These are phyloP conservation scores for Leishmania martiniquensis DNA, from an alignment of 208 protist species.

Conservation along the genomic window DNA sequence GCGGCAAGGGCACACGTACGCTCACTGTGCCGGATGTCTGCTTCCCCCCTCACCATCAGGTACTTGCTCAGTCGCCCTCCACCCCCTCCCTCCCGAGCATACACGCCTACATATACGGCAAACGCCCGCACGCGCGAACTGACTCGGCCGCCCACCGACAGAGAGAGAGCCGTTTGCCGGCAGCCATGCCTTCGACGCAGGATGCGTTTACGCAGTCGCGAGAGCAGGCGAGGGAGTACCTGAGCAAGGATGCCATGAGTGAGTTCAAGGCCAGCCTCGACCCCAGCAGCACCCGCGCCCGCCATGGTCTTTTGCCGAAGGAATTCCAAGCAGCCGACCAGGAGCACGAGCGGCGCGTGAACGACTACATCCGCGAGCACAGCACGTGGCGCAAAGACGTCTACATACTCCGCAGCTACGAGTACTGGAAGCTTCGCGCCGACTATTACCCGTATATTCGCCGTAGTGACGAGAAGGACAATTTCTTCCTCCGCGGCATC, in stretches of 20 bases:
- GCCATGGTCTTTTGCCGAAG: slow-evolving; percentile 64
- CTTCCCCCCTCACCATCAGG: background rate
- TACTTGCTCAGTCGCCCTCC: background rate
- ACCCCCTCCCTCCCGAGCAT: background rate
- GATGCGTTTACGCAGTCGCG: slow-evolving; percentile 28
- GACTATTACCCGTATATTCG: slow-evolving; percentile 81
- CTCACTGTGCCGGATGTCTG: background rate
- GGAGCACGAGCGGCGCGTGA: slow-evolving; percentile 64
- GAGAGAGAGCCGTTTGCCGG: slow-evolving; percentile 8
- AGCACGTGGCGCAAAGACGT: slow-evolving; percentile 69
- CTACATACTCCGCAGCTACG: slow-evolving; percentile 58
- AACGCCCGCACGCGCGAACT: too few relatives aligned
- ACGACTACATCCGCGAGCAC: slow-evolving; percentile 60
- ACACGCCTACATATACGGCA: too few relatives aligned
- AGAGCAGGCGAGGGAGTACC: slow-evolving; percentile 56
- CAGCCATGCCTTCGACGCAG: background rate
- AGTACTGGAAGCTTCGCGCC: slow-evolving; percentile 84
- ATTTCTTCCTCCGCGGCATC: slow-evolving; percentile 85
- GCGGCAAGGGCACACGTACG: background rate
- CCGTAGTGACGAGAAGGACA: slow-evolving; percentile 68
- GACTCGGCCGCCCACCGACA: background rate
- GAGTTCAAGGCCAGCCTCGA: slow-evolving; percentile 49
- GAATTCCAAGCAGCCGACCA: slow-evolving; percentile 61
- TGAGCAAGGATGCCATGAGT: slow-evolving; percentile 63
- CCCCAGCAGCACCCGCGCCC: slow-evolving; percentile 43